phyloP scores from a whole-genome alignment of 495 filamentous ascomycete species.

The Neurospora tetraspora region DNA sequence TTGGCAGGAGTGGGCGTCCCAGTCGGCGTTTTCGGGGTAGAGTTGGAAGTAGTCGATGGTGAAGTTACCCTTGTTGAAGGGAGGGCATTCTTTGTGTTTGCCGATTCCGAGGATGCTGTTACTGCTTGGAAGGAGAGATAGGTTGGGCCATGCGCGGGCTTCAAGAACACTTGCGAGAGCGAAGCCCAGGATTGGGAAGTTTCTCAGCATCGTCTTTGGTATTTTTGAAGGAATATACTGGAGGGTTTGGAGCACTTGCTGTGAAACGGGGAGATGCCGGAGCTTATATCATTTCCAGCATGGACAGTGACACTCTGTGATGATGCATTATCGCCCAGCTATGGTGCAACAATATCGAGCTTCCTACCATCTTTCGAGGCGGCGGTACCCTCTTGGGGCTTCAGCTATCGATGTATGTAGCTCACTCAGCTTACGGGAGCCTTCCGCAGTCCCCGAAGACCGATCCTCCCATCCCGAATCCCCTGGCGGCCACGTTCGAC shows the following conservation, averaged over 20 bases:
- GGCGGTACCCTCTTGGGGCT: not conserved
- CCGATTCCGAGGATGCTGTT: not conserved
- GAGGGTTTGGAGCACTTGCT: not conserved
- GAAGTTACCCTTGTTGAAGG: slow-evolving; percentile 16
- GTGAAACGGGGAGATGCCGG: not conserved
- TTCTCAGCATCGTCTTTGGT: not conserved
- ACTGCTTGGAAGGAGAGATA: not conserved
- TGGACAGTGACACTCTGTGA: not conserved
- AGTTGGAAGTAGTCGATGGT: slow-evolving; percentile 24
- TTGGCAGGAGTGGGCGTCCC: slow-evolving; percentile 20
- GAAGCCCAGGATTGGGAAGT: not conserved
- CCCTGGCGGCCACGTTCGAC: not conserved
- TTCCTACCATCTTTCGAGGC: not conserved
- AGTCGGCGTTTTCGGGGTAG: slow-evolving; percentile 30
- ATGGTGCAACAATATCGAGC: not conserved
- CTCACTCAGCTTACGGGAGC: not conserved
- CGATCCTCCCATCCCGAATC: not conserved
- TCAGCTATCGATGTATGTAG: not conserved
- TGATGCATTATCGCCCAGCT: not conserved
- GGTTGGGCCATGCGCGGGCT: not conserved
- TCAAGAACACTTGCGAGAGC: not conserved
- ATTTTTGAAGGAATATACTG: not conserved
- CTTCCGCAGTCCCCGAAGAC: not conserved
- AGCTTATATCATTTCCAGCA: not conserved
- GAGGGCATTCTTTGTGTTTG: not conserved